Percentiles rank a stretch among this genome's conserved stretches.
phyloP scores from a whole-genome alignment of 495 filamentous ascomycete species.

The Chaetomium tenue region DNA sequence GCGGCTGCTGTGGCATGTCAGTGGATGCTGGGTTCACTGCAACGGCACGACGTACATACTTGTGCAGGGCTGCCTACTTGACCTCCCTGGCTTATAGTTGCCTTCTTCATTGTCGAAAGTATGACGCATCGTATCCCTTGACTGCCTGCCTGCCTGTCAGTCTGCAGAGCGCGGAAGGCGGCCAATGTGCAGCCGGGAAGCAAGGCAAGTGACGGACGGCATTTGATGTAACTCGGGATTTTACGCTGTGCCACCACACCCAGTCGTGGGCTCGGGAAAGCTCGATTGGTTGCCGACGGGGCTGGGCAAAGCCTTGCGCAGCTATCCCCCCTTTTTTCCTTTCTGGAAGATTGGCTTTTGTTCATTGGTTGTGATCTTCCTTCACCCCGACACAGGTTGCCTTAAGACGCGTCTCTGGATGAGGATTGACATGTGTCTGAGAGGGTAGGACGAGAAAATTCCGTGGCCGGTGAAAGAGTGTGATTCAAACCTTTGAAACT shows the following conservation, averaged over 20 bases:
- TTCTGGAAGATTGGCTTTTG: background rate
- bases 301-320: constrained; percentile 9
- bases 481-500: background rate
- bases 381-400: background rate
- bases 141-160: no score
- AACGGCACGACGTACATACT: no score
- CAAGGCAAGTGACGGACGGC: no score
- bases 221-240: no score
- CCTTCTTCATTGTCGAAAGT: background rate
- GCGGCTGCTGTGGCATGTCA: no score
- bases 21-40: no score
- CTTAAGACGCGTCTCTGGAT: background rate
- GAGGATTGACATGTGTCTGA: background rate
- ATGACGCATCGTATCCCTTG: background rate
- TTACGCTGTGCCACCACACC: background rate
- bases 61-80: no score
- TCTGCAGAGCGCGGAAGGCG: no score
- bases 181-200: no score
- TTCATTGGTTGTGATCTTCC: background rate
- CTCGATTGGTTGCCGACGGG: background rate
- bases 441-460: background rate
- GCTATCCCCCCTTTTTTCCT: background rate
- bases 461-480: background rate
- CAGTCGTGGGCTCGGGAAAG: background rate
- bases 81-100: background rate